Base-by-base conservation (phyloP, 352 stramenopile genomes). In the Blastocystis sp. region DNA sequence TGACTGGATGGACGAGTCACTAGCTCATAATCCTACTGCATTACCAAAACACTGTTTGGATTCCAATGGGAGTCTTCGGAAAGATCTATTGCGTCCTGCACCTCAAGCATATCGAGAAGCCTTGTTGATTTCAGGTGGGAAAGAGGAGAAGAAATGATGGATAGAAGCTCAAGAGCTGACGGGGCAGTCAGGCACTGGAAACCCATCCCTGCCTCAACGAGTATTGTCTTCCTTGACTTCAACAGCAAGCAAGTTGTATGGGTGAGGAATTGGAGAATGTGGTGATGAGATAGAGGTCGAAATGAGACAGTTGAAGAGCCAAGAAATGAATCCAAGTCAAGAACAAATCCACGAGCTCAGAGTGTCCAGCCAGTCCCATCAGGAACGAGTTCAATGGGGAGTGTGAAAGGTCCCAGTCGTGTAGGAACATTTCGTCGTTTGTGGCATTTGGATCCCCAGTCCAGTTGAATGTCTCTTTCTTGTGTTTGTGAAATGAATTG, bases 1-100 rank as follows among this genome's bases (percentile, higher is more conserved):
- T 56, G 78, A 89, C 30, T 89, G 78, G 78, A 89, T 89, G 78
- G 30, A 89, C 27, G 78, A 79, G 35, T 79, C 78, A 17, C n/a
- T 78, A 2, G 40, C 57, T 35, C 78, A 89, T 56, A 79, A 89
- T 58, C 60, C 60, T n/a, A 24, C 78, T 19, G 33, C n/a, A 1
- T 56, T 89, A 17, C 78, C 78, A n/a, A 60, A 59, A n/a, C 78
- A 89, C 30, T 79, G 60, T 24, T 17, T 79, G 3, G 78, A 76
- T 33, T 37, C 22, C 5, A 42, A 30, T 9, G 58, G 58, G 0
- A 30, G 69, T 78, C 24, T 89, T 27, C 40, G 44, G 6, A 58
- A 60, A 30, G 78, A 89, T 64, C 30, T 79, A 22, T 30, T 89
- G 30, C 40, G 66, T 37, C 78, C 78, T 17, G 78, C 78, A 19